Evolutionary conservation across 225 moss, liverwort and hornwort genomes (phyloP).

Genomic region (Antitrichia curtipendula): DNA sequence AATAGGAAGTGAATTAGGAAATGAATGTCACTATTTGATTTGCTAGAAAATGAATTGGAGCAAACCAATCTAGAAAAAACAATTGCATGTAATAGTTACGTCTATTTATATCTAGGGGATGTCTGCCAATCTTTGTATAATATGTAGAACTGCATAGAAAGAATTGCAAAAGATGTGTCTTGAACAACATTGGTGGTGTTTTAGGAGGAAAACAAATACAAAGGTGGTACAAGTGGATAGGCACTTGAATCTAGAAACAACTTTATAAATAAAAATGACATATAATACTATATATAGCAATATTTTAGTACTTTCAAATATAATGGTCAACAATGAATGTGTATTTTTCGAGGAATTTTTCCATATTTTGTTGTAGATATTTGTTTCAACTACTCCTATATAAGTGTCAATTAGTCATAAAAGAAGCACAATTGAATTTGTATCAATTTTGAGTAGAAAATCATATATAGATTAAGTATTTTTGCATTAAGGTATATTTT

Average conservation of each 20-base stretch:
- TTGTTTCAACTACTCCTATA: not conserved
- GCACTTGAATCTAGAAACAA: not conserved
- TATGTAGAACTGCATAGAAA: accelerated
- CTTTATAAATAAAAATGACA: not conserved
- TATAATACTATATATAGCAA: not conserved
- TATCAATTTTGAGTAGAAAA: not conserved
- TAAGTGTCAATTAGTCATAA: accelerated
- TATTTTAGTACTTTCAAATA: not conserved
- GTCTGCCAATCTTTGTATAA: accelerated
- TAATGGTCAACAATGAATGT: not conserved
- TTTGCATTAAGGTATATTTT: not conserved
- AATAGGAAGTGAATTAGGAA: not conserved
- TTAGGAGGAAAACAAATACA: too few species aligned
- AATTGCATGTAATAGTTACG: not conserved
- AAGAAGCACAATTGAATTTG: not conserved
- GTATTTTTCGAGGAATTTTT: accelerated
- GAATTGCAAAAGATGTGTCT: not conserved
- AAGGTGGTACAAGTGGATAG: not conserved
- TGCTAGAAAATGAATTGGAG: not conserved
- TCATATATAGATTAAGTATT: not conserved
- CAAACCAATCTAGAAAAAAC: not conserved
- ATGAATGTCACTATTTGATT: not conserved
- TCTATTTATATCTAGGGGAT: accelerated
- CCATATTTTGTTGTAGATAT: not conserved
- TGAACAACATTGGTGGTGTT: not conserved